These are phyloP conservation scores for Wallacemonas sp. DNA, from an alignment of 208 protist genomes.

Conservation along the genomic window DNA sequence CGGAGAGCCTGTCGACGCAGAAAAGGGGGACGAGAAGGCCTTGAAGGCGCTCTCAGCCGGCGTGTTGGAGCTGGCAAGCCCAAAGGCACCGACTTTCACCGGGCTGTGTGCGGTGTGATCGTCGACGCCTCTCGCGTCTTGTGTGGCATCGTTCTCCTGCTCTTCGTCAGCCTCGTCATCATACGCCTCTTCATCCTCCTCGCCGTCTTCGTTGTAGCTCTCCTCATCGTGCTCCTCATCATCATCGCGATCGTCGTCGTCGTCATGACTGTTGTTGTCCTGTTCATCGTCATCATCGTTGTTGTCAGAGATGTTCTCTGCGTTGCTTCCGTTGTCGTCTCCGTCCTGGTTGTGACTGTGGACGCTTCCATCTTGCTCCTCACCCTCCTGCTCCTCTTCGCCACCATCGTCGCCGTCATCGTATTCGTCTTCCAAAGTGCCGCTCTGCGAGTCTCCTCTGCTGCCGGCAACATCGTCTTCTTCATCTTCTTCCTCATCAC, in stretches of 20 bases:
- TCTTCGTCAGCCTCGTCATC: not conserved
- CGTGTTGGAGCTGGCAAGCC: too few relatives aligned
- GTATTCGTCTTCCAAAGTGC: not conserved
- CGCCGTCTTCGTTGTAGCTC: not conserved
- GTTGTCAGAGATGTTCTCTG: not conserved
- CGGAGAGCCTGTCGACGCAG: too few relatives aligned
- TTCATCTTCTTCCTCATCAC: not conserved
- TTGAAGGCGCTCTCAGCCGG: too few relatives aligned
- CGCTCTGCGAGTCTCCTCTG: not conserved
- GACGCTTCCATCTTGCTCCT: constrained; percentile 16
- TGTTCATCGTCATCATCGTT: not conserved
- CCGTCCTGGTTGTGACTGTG: not conserved
- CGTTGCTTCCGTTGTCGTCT: not conserved
- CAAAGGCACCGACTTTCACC: too few relatives aligned
- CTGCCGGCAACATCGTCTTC: too few relatives aligned
- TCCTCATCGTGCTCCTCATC: constrained; percentile 17
- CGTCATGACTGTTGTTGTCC: not conserved
- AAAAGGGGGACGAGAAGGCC: too few relatives aligned
- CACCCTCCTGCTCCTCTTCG: constrained; percentile 19
- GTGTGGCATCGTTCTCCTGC: not conserved
- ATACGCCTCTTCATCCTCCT: not conserved
- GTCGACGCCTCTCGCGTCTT: too few relatives aligned
- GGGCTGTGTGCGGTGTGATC: too few relatives aligned
- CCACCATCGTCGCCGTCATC: not conserved
- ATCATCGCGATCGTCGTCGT: constrained; percentile 2